Evolutionary conservation across 2,329 filamentous ascomycete genomes (phyloP).

Genomic region (Phyllosticta citrichinensis): DNA sequence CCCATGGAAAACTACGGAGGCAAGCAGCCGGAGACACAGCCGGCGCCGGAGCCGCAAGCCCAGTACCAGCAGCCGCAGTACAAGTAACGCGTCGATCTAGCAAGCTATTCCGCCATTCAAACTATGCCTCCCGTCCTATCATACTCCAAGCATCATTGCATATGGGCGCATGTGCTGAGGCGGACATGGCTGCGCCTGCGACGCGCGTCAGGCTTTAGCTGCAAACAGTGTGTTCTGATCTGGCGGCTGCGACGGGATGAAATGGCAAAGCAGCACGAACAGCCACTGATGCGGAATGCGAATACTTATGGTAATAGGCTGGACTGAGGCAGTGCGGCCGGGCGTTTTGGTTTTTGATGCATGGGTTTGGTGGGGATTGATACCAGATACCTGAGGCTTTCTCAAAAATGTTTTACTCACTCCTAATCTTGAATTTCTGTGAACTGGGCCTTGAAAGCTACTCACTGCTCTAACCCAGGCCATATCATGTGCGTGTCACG

Average conservation of each 20-base stretch:
- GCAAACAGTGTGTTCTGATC: not conserved
- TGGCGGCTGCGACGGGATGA: not conserved
- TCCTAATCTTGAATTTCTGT: no score
- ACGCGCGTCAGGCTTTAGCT: not conserved
- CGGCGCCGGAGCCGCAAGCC: not conserved
- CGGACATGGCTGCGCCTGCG: not conserved
- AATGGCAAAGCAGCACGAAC: not conserved
- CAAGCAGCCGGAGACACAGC: not conserved
- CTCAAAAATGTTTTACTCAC: not conserved
- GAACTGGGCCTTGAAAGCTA: no score
- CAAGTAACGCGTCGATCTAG: slow-evolving; percentile 5
- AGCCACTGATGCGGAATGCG: not conserved
- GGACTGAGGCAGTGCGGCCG: not conserved
- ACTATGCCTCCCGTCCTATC: not conserved
- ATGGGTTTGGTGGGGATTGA: not conserved
- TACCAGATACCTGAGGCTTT: slow-evolving; percentile 1
- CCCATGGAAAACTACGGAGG: slow-evolving; percentile 6
- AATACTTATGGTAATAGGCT: not conserved
- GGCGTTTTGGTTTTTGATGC: not conserved
- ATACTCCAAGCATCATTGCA: not conserved
- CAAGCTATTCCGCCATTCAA: not conserved
- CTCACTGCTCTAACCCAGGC: no score
- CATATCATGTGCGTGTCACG: no score
- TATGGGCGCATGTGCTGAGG: not conserved
- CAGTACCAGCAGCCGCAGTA: slow-evolving; percentile 10